These are phyloP conservation scores for Irpex sp. DNA, from an alignment of 1,284 basidiomycete species.

Conservation along the genomic window DNA sequence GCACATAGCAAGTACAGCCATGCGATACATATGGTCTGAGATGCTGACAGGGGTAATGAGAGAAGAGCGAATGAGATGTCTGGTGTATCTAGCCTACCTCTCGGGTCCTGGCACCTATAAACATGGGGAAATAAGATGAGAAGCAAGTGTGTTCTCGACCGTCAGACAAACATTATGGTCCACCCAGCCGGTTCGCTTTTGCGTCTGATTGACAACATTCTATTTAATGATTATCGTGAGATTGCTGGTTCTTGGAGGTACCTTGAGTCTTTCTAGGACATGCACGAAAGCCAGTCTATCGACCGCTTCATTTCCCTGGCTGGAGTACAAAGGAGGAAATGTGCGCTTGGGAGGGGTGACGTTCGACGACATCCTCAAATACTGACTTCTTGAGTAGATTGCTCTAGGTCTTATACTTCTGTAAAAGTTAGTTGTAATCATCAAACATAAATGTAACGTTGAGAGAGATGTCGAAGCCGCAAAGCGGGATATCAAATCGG, in stretches of 20 bases:
- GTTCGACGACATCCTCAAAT: not conserved
- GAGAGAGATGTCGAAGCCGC: too few species aligned
- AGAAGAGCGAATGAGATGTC: not conserved
- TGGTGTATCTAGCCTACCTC: conserved; percentile 46
- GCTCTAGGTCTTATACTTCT: not conserved
- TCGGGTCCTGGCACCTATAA: conserved; percentile 71
- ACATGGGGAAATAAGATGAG: not conserved
- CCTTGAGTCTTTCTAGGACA: conserved; percentile 83
- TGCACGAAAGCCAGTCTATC: conserved; percentile 89
- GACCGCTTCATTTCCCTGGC: conserved; percentile 47
- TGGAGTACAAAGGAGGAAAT: conserved; percentile 50
- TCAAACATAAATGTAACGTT: not conserved
- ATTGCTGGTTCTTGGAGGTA: conserved; percentile 20
- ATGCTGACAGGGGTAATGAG: conserved; percentile 51
- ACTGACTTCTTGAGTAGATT: not conserved
- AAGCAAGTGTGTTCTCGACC: not conserved
- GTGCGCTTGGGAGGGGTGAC: conserved; percentile 20
- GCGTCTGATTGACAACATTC: conserved; percentile 50
- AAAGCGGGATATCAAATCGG: too few species aligned
- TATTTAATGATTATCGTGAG: not conserved
- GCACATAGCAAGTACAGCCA: conserved; percentile 90
- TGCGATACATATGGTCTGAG: conserved; percentile 96
- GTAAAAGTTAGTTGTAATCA: not conserved
- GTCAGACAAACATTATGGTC: conserved; percentile 59
- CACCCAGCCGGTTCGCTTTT: conserved; percentile 94